Base-by-base conservation (phyloP, 1,139 yeast species). In the Geotrichum europaeum region DNA sequence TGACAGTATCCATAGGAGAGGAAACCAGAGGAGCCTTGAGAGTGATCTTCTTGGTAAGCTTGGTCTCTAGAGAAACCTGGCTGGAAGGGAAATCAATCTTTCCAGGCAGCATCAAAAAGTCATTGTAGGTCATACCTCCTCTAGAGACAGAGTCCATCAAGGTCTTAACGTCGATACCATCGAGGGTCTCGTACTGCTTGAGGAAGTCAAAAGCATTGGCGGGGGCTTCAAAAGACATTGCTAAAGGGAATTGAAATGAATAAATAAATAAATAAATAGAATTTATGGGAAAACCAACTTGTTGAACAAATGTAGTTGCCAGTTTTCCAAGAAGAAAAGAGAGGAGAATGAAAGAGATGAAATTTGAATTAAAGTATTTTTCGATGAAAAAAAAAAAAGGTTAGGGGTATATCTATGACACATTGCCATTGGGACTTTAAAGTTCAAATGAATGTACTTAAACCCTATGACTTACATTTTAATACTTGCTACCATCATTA, bases 1-100 rank as follows among this genome's bases (percentile, higher is more conserved):
- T 95, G 66, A 94, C 99, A 59, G 99, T 94, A 78, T 94, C 99
- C 99, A 94, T 94, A 69, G 99, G 99, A 71, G 97, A 90, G 47
- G 98, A 92, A 65, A 94, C 94, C 70, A 94, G 89, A 65, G 99
- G 99, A 58, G 97, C 81, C 79, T 88, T 91, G 77, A 94, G 82
- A 61, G 95, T 79, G 79, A 94, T 94, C 73, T 87, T 88, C 81
- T 88, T 91, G 74, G 99, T 92, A 76, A 94, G 81, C 76, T 83
- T 87, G 67, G 96, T 83, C 70, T 91, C 96, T 73, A 92, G 81
- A 61, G 79, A 78, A 63, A 95, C 98, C 45, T 69, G 78, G 59
- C 87, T 81, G 56, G 97, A 84, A 65, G 97, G 89, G 79, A 91
- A 92, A 72, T 85, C 85, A 72, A 94, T 89, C 79, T 90, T 89